Conservation (phyloP, 768 basidiomycete genomes). For the Termitomyces sp. region DNA sequence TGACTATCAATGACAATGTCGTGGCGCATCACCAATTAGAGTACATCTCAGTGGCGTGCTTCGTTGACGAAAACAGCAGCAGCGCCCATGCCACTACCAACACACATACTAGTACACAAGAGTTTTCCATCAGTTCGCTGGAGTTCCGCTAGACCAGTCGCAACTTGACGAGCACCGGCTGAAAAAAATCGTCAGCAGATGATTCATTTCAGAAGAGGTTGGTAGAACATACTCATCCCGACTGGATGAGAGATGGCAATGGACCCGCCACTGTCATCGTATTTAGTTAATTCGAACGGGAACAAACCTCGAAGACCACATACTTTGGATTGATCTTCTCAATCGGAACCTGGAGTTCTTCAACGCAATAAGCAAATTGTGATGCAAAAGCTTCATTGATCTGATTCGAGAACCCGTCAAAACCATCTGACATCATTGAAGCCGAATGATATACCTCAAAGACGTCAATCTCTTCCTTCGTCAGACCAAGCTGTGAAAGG, state of each 20-base stretch:
- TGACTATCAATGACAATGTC: background rate
- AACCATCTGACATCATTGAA: background rate
- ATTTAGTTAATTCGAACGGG: constrained; percentile 1
- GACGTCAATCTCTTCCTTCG: constrained; percentile 71
- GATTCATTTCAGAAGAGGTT: background rate
- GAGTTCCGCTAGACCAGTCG: constrained; percentile 84
- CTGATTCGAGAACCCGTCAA: constrained; percentile 32
- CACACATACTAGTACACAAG: constrained; percentile 75
- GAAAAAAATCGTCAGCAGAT: constrained; percentile 17
- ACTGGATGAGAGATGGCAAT: constrained; percentile 83
- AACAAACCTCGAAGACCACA: constrained; percentile 24
- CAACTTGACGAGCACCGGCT: constrained; percentile 86
- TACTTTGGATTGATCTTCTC: constrained; percentile 86
- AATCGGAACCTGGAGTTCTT: constrained; percentile 72
- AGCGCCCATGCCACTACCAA: constrained; percentile 90
- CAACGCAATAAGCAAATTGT: constrained; percentile 90
- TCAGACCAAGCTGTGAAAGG: constrained; percentile 57
- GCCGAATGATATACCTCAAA: constrained; percentile 58
- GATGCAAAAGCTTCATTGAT: constrained; percentile 93
- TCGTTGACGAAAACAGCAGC: constrained; percentile 82
- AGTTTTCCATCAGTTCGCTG: constrained; percentile 65
- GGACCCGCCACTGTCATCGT: constrained; percentile 69
- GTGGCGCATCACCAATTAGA: background rate
- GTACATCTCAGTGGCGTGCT: constrained; percentile 22
- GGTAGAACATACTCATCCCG: constrained; percentile 69